Evolutionary conservation across 371 early-diverging fungal genomes (phyloP).

Genomic region (Lichtheimia hyalospora): DNA sequence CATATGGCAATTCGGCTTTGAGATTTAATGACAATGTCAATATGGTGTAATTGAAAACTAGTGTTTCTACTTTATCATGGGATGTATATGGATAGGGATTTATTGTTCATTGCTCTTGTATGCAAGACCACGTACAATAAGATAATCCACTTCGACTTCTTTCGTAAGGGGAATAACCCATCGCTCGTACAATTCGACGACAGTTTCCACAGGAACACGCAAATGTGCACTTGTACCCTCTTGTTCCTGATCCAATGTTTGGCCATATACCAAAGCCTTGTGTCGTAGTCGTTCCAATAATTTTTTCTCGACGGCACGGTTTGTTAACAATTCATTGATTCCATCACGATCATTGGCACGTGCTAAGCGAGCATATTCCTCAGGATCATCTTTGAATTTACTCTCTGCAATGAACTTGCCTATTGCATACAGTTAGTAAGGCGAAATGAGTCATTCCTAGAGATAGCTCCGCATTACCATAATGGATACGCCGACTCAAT

Average conservation of each 20-base stretch:
- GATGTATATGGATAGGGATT: too few relatives aligned
- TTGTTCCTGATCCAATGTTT: slow-evolving; percentile 65
- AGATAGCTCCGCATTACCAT: slow-evolving; percentile 54
- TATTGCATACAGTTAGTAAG: slow-evolving; percentile 17
- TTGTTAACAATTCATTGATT: slow-evolving; percentile 85
- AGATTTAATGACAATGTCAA: too few relatives aligned
- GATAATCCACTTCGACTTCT: slow-evolving; percentile 92
- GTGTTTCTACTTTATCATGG: too few relatives aligned
- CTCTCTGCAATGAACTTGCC: slow-evolving; percentile 96
- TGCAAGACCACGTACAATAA: slow-evolving; percentile 63
- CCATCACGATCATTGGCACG: slow-evolving; percentile 70
- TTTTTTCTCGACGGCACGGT: slow-evolving; percentile 78
- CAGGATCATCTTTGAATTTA: slow-evolving; percentile 83
- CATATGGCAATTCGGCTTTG: too few relatives aligned
- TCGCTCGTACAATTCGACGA: slow-evolving; percentile 85
- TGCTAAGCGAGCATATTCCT: slow-evolving; percentile 78
- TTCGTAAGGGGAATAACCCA: slow-evolving; percentile 89
- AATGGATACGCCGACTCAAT: slow-evolving; percentile 91
- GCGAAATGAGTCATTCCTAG: too few relatives aligned
- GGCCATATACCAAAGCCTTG: slow-evolving; percentile 92
- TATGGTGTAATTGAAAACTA: too few relatives aligned
- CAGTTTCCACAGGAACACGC: slow-evolving; percentile 72
- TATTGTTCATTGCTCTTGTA: neutral
- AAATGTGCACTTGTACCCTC: slow-evolving; percentile 38
- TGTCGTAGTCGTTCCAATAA: slow-evolving; percentile 78